Evolutionary conservation across 1,139 yeast species (phyloP).

Genomic region (Groenewaldozyma auringiensis): DNA sequence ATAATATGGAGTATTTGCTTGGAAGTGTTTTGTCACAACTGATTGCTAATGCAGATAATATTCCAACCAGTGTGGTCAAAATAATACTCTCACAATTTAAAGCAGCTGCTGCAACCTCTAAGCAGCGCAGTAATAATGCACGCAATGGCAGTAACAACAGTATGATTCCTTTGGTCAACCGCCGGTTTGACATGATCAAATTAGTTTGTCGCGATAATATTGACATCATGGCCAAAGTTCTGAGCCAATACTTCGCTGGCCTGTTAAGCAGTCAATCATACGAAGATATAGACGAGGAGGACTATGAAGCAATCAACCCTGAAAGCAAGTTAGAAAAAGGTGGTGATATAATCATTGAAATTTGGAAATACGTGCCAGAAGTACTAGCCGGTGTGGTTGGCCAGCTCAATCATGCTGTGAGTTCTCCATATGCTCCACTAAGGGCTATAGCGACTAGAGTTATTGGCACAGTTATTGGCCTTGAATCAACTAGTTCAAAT

Average conservation of each 20-base stretch:
- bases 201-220: conserved; percentile 62
- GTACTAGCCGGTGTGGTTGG: conserved; percentile 69
- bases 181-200: conserved; percentile 62
- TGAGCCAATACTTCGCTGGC: conserved; percentile 78
- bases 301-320: conserved; percentile 26
- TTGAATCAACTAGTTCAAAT: conserved; percentile 43
- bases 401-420: conserved; percentile 67
- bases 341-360: conserved; percentile 55
- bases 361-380: conserved; percentile 78
- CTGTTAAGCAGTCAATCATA: conserved; percentile 36
- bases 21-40: conserved; percentile 68
- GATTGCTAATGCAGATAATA: conserved; percentile 61
- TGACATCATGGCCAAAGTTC: conserved; percentile 68
- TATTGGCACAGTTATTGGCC: conserved; percentile 58
- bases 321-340: conserved; percentile 34
- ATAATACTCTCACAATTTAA: conserved; percentile 49
- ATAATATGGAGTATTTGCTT: conserved; percentile 47
- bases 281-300: conserved; percentile 22
- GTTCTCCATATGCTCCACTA: conserved; percentile 55
- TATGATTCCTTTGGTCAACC: conserved; percentile 33
- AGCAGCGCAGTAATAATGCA: conserved; percentile 19
- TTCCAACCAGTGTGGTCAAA: conserved; percentile 59
- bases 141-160: conserved; percentile 14
- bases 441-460: conserved; percentile 67
- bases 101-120: conserved; percentile 26